Base-by-base conservation (phyloP, 169 alveolate species). In the Babesia divergens region DNA sequence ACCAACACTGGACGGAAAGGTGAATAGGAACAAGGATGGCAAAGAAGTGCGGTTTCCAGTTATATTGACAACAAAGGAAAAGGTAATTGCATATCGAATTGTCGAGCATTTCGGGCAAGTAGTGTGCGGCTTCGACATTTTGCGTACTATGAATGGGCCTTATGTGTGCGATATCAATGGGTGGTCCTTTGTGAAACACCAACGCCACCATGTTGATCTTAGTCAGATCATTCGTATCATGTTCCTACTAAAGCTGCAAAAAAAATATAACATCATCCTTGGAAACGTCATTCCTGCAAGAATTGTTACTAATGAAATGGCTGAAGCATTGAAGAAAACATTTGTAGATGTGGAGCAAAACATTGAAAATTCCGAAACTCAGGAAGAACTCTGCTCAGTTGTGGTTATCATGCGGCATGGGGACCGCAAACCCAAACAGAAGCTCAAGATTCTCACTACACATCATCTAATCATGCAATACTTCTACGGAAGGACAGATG, bases 131-230 rank as follows among this genome's bases (percentile, higher is more conserved):
- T 92, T 97, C 79, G 99, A 95, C 70, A 93, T 97, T 40, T 83
- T 96, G 35, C 84, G 99, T 50, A 90, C 94, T 0, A 84, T 94
- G 14, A 80, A 88, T 32, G 91, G 96, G 49, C 94, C 98, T 0
- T 94, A 94, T 74, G 99, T 97, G 13, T 95, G 99, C 79, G 99
- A 97, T 84, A 99, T 97, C 8, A 96, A 97, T 84, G 99, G 99
- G 3, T 96, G 96, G 93, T 93, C 98, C 32, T 96, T 97, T 83
- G 99, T 96, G 13, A 97, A 96, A 89, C 94, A 93, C 82, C 74
- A 89, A 53, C 94, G 96, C 77, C 96, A 95, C 89, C 95, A 94
- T 84, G 87, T 92, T 59, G 99, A 96, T 89, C 94, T 98, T 69
- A 96, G 97, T 51, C 91, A 89, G 46, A 89, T 89, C 29, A 53